These are phyloP conservation scores for Tritrichomonas musculus DNA, from an alignment of 208 protist species.

Conservation along the genomic window DNA sequence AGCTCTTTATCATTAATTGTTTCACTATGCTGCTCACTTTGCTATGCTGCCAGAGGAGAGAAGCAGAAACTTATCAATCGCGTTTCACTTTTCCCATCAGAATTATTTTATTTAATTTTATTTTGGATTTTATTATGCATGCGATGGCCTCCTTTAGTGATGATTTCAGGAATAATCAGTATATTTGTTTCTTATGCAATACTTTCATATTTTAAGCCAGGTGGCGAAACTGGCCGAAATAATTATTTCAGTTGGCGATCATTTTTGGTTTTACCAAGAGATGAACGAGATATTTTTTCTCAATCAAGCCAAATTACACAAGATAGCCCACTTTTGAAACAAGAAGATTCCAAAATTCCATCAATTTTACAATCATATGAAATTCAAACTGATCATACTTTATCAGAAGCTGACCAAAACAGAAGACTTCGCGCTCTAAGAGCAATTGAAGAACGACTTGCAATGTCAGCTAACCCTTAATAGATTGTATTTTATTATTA, in stretches of 20 bases:
- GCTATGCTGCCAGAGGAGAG: neutral
- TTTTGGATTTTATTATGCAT: neutral
- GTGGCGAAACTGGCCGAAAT: neutral
- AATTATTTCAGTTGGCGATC: neutral
- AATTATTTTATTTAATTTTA: neutral
- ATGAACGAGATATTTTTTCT: neutral
- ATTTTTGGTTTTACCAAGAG: neutral
- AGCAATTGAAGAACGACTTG: constrained; percentile 26
- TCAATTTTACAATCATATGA: neutral
- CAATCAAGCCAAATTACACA: neutral
- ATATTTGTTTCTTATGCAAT: neutral
- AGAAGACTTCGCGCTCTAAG: neutral
- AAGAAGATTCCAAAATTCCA: neutral
- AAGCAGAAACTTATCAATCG: neutral
- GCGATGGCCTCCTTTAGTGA: neutral
- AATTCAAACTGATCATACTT: neutral
- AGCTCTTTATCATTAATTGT: neutral
- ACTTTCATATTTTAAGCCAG: neutral
- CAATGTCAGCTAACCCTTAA: neutral
- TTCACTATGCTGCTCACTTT: neutral
- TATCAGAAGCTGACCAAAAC: neutral
- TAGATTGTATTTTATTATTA: too few species aligned
- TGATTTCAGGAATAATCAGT: neutral
- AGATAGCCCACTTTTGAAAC: neutral
- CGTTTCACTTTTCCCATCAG: neutral